Percentiles rank a stretch among this genome's conserved stretches.
These are phyloP conservation scores for Termitomyces sp. DNA, from an alignment of 768 basidiomycete species.

Conservation along the genomic window DNA sequence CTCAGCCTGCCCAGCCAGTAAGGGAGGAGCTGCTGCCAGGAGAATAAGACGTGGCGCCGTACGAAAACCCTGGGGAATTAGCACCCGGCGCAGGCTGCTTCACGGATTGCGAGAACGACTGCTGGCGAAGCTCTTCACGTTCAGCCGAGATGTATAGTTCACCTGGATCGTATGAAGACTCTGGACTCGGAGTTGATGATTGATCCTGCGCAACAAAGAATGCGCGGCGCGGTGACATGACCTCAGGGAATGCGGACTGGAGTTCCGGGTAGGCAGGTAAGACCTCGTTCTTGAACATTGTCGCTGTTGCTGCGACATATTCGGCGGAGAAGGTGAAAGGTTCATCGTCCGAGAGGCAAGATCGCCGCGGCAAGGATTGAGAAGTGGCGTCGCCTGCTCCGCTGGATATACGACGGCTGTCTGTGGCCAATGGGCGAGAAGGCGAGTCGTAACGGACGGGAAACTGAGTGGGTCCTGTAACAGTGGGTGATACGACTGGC, in stretches of 20 bases:
- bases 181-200: constrained; percentile 15
- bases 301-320: constrained; percentile 30
- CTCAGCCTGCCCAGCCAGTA: constrained; percentile 46
- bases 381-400: constrained; percentile 1
- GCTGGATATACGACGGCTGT: background rate
- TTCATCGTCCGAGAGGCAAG: constrained; percentile 26
- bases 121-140: constrained; percentile 7
- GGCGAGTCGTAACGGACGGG: background rate
- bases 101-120: constrained; percentile 7
- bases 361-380: constrained; percentile 12
- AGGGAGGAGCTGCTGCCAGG: constrained; percentile 35
- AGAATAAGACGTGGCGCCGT: constrained; percentile 20
- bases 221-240: constrained; percentile 13
- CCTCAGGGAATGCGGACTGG: constrained; percentile 11
- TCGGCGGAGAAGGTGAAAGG: constrained; percentile 32
- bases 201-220: constrained; percentile 14
- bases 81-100: constrained; percentile 3
- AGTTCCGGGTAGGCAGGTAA: constrained; percentile 31
- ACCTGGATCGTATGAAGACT: constrained; percentile 13
- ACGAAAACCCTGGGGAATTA: constrained; percentile 12
- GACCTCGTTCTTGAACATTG: constrained; percentile 29
- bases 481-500: background rate
- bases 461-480: background rate
- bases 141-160: constrained; percentile 12
- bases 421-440: background rate